Percentiles rank a stretch among this genome's conserved stretches.
Conservation (phyloP, 768 basidiomycete species). For the Trametes sanguinea region DNA sequence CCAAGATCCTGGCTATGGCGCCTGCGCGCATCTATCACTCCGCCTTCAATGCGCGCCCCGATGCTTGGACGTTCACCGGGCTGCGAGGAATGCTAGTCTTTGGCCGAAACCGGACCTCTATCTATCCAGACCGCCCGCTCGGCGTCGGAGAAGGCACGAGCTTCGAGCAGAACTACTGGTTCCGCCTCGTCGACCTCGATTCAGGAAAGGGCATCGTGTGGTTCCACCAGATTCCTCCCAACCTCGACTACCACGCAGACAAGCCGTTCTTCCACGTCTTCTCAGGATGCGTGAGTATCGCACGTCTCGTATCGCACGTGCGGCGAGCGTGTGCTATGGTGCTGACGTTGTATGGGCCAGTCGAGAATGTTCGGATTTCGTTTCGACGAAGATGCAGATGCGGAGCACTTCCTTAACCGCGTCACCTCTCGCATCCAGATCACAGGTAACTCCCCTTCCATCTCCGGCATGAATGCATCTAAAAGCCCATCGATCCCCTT, state of each 20-base stretch:
- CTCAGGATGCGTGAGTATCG: constrained; percentile 68
- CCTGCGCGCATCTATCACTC: constrained; percentile 64
- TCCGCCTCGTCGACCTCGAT: constrained; percentile 60
- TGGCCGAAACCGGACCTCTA: constrained; percentile 31
- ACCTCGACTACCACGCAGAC: constrained; percentile 76
- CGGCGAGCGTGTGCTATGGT: not conserved
- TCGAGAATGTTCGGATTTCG: constrained; percentile 55
- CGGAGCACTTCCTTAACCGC: constrained; percentile 59
- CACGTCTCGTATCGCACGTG: too few relatives aligned
- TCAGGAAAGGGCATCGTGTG: constrained; percentile 59
- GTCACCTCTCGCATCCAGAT: constrained; percentile 54
- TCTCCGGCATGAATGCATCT: not conserved
- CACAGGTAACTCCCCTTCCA: constrained; percentile 31
- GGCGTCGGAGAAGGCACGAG: constrained; percentile 23
- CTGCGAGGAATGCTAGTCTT: constrained; percentile 64
- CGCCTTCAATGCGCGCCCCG: constrained; percentile 46
- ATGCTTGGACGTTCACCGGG: constrained; percentile 61
- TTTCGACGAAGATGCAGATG: constrained; percentile 63
- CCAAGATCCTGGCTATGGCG: constrained; percentile 52
- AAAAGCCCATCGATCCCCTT: not conserved
- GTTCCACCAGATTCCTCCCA: constrained; percentile 63
- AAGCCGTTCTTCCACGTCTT: constrained; percentile 93
- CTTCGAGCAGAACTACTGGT: constrained; percentile 52
- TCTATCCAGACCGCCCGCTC: constrained; percentile 26
- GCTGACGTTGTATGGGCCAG: constrained; percentile 17